Conservation (phyloP, 768 basidiomycete genomes). For the Pluteus cervinus region DNA sequence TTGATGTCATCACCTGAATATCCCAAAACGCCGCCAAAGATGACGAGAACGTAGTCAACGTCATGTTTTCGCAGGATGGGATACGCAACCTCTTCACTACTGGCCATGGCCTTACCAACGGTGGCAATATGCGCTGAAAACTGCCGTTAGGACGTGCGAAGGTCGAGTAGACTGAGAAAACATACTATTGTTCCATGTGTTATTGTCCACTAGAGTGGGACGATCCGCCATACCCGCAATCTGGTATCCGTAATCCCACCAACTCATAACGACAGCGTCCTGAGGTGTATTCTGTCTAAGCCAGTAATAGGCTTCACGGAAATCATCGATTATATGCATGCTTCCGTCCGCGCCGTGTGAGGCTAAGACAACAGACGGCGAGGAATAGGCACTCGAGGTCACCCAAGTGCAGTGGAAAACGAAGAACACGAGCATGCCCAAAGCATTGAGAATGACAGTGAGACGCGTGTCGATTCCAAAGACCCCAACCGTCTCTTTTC, state of each 20-base stretch:
- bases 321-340: constrained; percentile 96
- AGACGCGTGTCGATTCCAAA: constrained; percentile 83
- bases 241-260: constrained; percentile 99
- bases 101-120: constrained; percentile 98
- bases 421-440: constrained; percentile 81
- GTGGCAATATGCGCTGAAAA: constrained; percentile 89
- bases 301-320: constrained; percentile 99
- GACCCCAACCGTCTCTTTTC: constrained; percentile 58
- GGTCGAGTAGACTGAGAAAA: constrained; percentile 13
- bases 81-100: constrained; percentile 90
- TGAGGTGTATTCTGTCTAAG: constrained; percentile 90
- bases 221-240: constrained; percentile 99
- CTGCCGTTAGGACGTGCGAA: constrained; percentile 6
- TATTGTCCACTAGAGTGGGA: constrained; percentile 95
- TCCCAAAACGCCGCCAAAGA: constrained; percentile 94
- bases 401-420: constrained; percentile 97
- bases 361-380: constrained; percentile 93
- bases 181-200: constrained; percentile 99
- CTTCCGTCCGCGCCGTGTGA: constrained; percentile 76
- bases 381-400: constrained; percentile 91
- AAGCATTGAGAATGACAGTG: constrained; percentile 64
- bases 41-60: constrained; percentile 94
- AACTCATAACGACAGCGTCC: constrained; percentile 93
- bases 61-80: constrained; percentile 97
- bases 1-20: constrained; percentile 99